These are phyloP conservation scores for Termitomyces sp. DNA, from an alignment of 768 basidiomycete genomes.

Conservation along the genomic window DNA sequence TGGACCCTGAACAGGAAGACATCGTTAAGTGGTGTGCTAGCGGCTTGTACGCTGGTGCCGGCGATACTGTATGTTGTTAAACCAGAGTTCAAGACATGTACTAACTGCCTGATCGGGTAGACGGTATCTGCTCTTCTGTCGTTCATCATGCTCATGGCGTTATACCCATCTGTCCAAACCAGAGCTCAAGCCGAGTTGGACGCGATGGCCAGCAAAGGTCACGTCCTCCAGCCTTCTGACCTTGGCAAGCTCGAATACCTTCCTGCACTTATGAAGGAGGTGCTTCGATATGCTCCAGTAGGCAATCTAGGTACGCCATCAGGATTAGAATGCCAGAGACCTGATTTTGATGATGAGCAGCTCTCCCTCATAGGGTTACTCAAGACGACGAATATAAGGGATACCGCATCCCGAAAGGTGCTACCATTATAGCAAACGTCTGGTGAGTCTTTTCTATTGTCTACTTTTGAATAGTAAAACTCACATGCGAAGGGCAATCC, in stretches of 20 bases:
- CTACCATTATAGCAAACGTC: slow-evolving; percentile 41
- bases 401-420: slow-evolving; percentile 38
- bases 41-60: slow-evolving; percentile 42
- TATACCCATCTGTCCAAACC: slow-evolving; percentile 36
- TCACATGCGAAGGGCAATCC: slow-evolving; percentile 29
- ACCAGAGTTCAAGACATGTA: not conserved
- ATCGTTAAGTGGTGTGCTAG: slow-evolving; percentile 46
- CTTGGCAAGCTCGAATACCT: slow-evolving; percentile 27
- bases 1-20: slow-evolving; percentile 32
- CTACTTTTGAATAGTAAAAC: not conserved
- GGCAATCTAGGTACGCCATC: slow-evolving; percentile 30
- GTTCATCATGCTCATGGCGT: slow-evolving; percentile 45
- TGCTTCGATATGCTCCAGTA: slow-evolving; percentile 34
- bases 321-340: not conserved
- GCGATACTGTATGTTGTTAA: slow-evolving; percentile 31
- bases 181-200: slow-evolving; percentile 38
- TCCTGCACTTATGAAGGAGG: slow-evolving; percentile 32
- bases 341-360: slow-evolving; percentile 16
- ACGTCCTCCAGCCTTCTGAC: slow-evolving; percentile 26
- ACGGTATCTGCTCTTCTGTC: slow-evolving; percentile 42
- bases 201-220: slow-evolving; percentile 22
- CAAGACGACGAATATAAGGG: slow-evolving; percentile 42
- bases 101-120: slow-evolving; percentile 20
- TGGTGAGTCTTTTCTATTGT: slow-evolving; percentile 25
- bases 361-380: slow-evolving; percentile 34